A percentile compares a stretch with the other conserved stretches of the same genome.
Evolutionary conservation across 495 filamentous ascomycete genomes (phyloP).

Genomic region (Neurospora sp.): DNA sequence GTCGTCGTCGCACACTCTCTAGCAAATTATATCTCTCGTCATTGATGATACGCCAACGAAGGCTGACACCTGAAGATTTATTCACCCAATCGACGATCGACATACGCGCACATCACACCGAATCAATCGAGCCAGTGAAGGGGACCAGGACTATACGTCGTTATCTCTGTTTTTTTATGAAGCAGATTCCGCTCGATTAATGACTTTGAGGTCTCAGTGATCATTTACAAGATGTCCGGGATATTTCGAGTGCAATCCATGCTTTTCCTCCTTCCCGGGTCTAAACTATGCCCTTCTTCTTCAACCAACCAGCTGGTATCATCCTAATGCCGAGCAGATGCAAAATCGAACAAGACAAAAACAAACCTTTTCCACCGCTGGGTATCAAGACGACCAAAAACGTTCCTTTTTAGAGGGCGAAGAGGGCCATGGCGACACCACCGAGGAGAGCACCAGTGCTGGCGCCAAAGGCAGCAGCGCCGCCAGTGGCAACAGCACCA

Average conservation of each 20-base stretch:
- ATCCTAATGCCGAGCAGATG: not conserved
- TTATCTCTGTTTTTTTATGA: not conserved
- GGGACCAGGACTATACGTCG: not conserved
- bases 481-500: constrained; percentile 15
- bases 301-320: not conserved
- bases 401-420: constrained; percentile 28
- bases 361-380: not conserved
- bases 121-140: not conserved
- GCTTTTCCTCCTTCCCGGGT: not conserved
- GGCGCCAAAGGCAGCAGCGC: constrained; percentile 21
- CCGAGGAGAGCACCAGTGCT: constrained; percentile 29
- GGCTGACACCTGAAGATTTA: not conserved
- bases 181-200: not conserved
- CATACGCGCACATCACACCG: not conserved
- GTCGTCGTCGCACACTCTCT: not conserved
- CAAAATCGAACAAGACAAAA: not conserved
- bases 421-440: constrained; percentile 29
- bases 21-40: not conserved
- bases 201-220: not conserved
- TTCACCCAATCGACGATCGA: not conserved
- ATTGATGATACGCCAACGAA: not conserved
- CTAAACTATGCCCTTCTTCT: not conserved
- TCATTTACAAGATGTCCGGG: not conserved
- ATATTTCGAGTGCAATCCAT: not conserved
- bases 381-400: not conserved